Evolutionary conservation across 768 basidiomycete genomes (phyloP), one percentile per base, ranked within the genome.

Genomic region (Galerina sulciceps): DNA sequence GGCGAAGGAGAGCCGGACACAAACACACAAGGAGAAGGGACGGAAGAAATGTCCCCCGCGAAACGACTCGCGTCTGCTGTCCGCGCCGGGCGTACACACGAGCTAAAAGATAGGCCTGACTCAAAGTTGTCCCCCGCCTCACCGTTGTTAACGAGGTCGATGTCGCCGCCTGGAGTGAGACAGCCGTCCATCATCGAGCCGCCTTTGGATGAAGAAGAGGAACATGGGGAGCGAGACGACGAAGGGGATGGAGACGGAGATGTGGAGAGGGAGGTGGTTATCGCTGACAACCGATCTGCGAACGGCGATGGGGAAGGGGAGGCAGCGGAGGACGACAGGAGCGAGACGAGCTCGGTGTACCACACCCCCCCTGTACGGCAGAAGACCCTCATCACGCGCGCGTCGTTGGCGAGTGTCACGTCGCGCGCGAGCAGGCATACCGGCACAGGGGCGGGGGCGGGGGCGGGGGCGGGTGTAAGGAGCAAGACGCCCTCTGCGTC

Each of bases 41-140:
- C 41, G 44, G 62, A 31, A 31, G 26, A 31, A 4, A 71, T 68
- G 60, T 70, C 70, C 17, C 72, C 73, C 41, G 73, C 73, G 34
- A 68, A 65, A 61, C 64, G 55, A 60, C 61, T 74, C 23, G 69
- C 64, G 17, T 54, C 71, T 8, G 66, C 71, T 41, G 66, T 68
- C 9, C 57, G 71, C 17, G 68, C 64, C 46, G 67, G 55, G 58
- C 56, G 72, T 22, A 64, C 64, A 18, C 57, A 70, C 10, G 65
- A 69, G 47, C 64, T 65, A n/a, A 76, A 77, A 58, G 75, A 77
- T 34, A 71, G 86, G 15, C 90, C 90, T 2, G 90, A 92, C 62
- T 91, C 89, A 5, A 91, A 91, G 66, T 76, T 91, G 9, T 88
- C 87, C 2, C 88, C 88, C 17, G 77, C 67, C 10, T 53, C 71